A percentile compares a stretch with the other conserved stretches of the same genome.
Evolutionary conservation across 2,329 filamentous ascomycete species (phyloP).

Genomic region (Lasiodiplodia sp.): DNA sequence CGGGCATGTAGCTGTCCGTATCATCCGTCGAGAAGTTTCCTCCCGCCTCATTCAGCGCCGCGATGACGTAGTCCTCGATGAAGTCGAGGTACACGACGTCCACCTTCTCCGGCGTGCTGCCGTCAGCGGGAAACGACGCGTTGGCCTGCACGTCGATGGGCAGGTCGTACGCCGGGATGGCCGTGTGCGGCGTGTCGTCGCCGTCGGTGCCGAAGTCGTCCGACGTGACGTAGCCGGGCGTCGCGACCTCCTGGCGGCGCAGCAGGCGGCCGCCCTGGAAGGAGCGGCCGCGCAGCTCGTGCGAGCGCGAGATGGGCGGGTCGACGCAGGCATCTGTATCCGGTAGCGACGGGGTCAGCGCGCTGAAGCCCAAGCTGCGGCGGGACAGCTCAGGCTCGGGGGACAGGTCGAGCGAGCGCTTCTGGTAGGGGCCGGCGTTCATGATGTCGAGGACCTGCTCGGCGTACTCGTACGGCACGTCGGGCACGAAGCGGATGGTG

Average conservation of each 20-base stretch:
- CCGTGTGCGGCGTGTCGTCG: slow-evolving; percentile 62
- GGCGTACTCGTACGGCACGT: slow-evolving; percentile 60
- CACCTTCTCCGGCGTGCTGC: slow-evolving; percentile 53
- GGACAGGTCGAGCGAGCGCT: slow-evolving; percentile 38
- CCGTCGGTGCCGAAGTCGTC: slow-evolving; percentile 66
- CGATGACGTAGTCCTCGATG: slow-evolving; percentile 46
- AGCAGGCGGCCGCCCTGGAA: slow-evolving; percentile 51
- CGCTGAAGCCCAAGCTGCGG: slow-evolving; percentile 32
- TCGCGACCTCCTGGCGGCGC: slow-evolving; percentile 55
- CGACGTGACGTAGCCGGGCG: slow-evolving; percentile 61
- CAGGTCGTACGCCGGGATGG: slow-evolving; percentile 56
- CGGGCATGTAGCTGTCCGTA: slow-evolving; percentile 48
- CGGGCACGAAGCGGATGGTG: slow-evolving; percentile 61
- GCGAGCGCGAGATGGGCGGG: slow-evolving; percentile 48
- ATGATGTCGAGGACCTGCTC: slow-evolving; percentile 49
- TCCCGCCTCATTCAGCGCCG: slow-evolving; percentile 46
- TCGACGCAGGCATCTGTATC: slow-evolving; percentile 58
- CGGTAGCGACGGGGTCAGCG: slow-evolving; percentile 32
- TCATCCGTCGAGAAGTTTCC: slow-evolving; percentile 41
- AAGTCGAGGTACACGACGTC: slow-evolving; percentile 65
- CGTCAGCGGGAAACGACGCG: slow-evolving; percentile 56
- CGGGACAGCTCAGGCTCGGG: slow-evolving; percentile 43
- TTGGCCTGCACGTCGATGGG: slow-evolving; percentile 61
- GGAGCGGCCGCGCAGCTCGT: slow-evolving; percentile 37
- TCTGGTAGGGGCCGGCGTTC: slow-evolving; percentile 52